Evolutionary conservation across 768 basidiomycete species (phyloP), one percentile per base, ranked within the genome.

Genomic region (Russula ochroleuca): DNA sequence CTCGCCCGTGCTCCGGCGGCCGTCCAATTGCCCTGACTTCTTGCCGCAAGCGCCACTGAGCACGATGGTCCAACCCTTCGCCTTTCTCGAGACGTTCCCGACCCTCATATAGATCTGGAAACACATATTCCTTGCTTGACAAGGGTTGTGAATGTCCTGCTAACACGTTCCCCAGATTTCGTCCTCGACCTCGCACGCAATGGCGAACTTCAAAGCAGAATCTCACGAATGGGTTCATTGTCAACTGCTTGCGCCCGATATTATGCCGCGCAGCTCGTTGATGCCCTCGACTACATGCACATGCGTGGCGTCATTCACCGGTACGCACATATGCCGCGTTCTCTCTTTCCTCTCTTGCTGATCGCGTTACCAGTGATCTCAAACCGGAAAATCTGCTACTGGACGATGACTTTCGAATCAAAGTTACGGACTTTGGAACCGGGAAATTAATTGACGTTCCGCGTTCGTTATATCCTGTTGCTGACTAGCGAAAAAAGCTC

Each of bases 361-460:
- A 59, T 59, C 63, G 57, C 52, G 31, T 37, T 49, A 23, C 55
- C 73, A 86, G 86, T 61, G 89, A 92, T 71, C 79, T 92, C 37
- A 91, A 92, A 72, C 90, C 90, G 11, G 90, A 90, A 74, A 98
- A 98, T 72, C 79, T 98, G 35, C 80, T 99, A 10, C 80, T 99
- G n/a, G 94, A 96, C 69, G 82, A 82, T 40, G 82, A 86, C 17
- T 90, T 87, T 76, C 85, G 93, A 59, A 85, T 97, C 72, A 96
- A 94, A 74, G 83, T 99, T n/a, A 92, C 94, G 17, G 97, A 99
- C 73, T 98, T 98, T 74, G 97, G 97, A 7, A 95, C 93, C 5
- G 93, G 93, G 21, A 90, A 90, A 75, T 78, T 90, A 65, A 76
- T 86, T 38, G 84, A 86, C 64, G 71, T 80, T 23, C 78, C 77